Conservation (phyloP, 768 basidiomycete genomes). For the Kwoniella sp. region DNA sequence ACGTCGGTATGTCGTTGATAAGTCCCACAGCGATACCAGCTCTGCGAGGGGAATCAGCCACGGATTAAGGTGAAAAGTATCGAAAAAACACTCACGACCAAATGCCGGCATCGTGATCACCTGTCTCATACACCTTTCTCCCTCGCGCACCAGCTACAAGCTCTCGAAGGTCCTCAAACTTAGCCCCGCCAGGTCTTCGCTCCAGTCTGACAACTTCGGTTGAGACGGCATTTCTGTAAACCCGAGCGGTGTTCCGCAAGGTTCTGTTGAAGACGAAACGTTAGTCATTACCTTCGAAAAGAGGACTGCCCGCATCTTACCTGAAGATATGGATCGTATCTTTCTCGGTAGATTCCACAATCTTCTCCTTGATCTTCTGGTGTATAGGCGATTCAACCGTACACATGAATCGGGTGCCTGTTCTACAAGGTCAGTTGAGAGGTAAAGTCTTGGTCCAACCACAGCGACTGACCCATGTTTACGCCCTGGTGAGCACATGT, state of each 20-base stretch:
- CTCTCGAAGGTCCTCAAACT: conserved; percentile 81
- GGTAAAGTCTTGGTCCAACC: conserved; percentile 9
- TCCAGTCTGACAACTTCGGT: conserved; percentile 84
- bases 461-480: conserved; percentile 67
- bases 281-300: neutral
- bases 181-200: conserved; percentile 75
- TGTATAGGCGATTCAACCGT: conserved; percentile 88
- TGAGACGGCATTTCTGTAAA: conserved; percentile 69
- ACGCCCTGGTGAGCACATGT: conserved; percentile 69
- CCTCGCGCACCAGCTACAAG: conserved; percentile 59
- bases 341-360: conserved; percentile 76
- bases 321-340: conserved; percentile 87
- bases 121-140: conserved; percentile 64
- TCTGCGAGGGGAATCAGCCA: conserved; percentile 27
- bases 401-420: conserved; percentile 85
- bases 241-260: conserved; percentile 41
- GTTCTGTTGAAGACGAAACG: conserved; percentile 14
- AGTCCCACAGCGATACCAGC: conserved; percentile 57
- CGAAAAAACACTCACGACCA: conserved; percentile 61
- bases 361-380: conserved; percentile 84
- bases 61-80: neutral
- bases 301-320: conserved; percentile 23
- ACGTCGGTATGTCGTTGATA: conserved; percentile 82
- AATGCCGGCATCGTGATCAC: conserved; percentile 83
- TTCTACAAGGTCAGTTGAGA: neutral